These are phyloP conservation scores for Clarireedia sp. DNA, from an alignment of 2,329 filamentous ascomycete species.

Conservation along the genomic window DNA sequence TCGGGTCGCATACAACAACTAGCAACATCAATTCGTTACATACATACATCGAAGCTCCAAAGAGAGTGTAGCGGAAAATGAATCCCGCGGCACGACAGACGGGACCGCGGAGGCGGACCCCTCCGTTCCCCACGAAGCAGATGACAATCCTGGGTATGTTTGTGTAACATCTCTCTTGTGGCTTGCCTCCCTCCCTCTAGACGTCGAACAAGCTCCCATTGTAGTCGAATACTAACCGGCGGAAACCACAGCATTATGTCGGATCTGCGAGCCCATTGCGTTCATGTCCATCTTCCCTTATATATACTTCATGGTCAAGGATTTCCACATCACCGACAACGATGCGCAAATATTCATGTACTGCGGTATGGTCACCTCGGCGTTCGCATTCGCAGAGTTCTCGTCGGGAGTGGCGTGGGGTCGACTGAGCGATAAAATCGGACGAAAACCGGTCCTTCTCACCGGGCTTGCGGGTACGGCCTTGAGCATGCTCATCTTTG, in stretches of 20 bases:
- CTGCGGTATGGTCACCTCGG: slow-evolving; percentile 90
- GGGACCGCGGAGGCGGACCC: slow-evolving; percentile 29
- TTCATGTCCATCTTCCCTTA: slow-evolving; percentile 99
- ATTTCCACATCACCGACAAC: slow-evolving; percentile 77
- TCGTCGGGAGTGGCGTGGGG: slow-evolving; percentile 91
- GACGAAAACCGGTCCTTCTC: slow-evolving; percentile 85
- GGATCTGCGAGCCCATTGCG: slow-evolving; percentile 96
- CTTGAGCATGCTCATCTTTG: slow-evolving; percentile 86
- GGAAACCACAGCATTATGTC: slow-evolving; percentile 61
- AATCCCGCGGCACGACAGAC: slow-evolving; percentile 20
- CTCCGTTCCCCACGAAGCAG: slow-evolving; percentile 37
- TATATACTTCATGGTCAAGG: slow-evolving; percentile 94
- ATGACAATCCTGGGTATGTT: slow-evolving; percentile 46
- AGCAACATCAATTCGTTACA: slow-evolving; percentile 2
- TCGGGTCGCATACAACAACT: neutral
- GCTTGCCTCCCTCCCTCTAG: neutral
- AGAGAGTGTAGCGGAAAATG: slow-evolving; percentile 10
- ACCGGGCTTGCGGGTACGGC: slow-evolving; percentile 87
- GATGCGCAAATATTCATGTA: slow-evolving; percentile 80
- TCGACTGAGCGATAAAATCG: slow-evolving; percentile 80
- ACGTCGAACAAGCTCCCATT: neutral
- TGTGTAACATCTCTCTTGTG: neutral
- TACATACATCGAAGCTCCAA: slow-evolving; percentile 6
- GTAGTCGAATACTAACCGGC: neutral
- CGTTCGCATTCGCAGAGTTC: slow-evolving; percentile 94